Evolutionary conservation across 2,329 filamentous ascomycete species (phyloP), one percentile per base, ranked within the genome.

Genomic region (Trichophyton benhamiae): DNA sequence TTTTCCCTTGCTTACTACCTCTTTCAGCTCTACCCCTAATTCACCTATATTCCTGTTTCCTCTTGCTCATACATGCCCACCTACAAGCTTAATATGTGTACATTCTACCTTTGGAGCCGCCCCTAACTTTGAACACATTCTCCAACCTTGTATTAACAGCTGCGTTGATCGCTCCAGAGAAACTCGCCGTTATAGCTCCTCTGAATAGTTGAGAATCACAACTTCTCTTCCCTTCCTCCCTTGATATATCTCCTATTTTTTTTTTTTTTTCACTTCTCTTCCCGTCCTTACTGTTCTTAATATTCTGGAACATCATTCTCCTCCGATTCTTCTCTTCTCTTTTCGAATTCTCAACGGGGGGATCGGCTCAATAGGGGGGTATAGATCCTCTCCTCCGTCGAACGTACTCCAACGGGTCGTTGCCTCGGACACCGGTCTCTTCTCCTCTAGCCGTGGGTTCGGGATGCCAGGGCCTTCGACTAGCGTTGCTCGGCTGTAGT

Each of bases 91-190:
- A 55, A 55, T 55, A 55, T 62, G 61, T 62, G 61, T 62, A 62
- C 49, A 62, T 59, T 62, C 57, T 8, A 41, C 11, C 11, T 30
- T 7, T 22, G 38, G 49, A 27, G 49, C 13, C 17, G 33, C 15
- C 13, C 22, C 27, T 20, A 15, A 55, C n/a, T 27, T 58, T 61
- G 46, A 44, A 36, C 36, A n/a, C 41, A 20, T 27, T 30, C 22
- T 59, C 44, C 36, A 22, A 49, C 38, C 52, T 38, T 61, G 60
- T 59, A 62, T 59, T 62, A 49, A 55, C 53, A 62, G 30, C 46
- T 46, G 60, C 57, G 60, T 62, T 62, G 60, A 62, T 38, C 60
- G 60, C 57, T 55, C 55, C 60, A 57, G 52, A 42, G 44, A 55
- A 58, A n/a, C 41, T 44, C 41, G 7, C 30, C 41, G 55, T 58